Conservation (phyloP, 2,329 filamentous ascomycete species). For the Fusarium graminum region DNA sequence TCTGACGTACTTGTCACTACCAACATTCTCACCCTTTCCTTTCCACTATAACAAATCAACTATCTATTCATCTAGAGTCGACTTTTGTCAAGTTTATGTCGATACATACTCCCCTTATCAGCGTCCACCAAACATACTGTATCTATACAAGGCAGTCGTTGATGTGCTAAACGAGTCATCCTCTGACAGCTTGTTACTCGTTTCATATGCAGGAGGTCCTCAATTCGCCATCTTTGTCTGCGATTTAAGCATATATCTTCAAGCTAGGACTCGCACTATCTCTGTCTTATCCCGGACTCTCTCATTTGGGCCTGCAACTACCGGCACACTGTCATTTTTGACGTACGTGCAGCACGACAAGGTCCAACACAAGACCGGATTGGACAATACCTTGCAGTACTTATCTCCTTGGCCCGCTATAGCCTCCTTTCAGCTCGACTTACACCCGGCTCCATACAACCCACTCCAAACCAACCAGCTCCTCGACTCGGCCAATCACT, state of each 20-base stretch:
- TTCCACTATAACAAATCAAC: not conserved
- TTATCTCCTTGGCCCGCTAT: constrained; percentile 11
- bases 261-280: constrained; percentile 6
- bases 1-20: not conserved
- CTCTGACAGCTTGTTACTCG: not conserved
- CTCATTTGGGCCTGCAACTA: not conserved
- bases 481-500: constrained; percentile 32
- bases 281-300: constrained; percentile 8
- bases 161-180: not conserved
- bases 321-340: constrained; percentile 6
- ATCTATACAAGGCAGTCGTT: not conserved
- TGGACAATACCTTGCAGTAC: not conserved
- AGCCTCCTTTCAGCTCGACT: constrained; percentile 27
- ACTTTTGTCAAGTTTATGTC: constrained; percentile 1
- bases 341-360: not conserved
- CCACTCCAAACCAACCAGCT: constrained; percentile 25
- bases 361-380: not conserved
- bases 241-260: constrained; percentile 4
- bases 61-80: not conserved
- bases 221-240: not conserved
- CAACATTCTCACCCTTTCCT: not conserved
- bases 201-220: too few species aligned
- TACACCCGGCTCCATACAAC: constrained; percentile 40
- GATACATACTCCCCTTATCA: not conserved
- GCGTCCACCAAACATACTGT: constrained; percentile 2